Evolutionary conservation across 176 grass and related monocot species (phyloP), one percentile per base, ranked within the genome.

Genomic region (Microstegium vimineum): DNA sequence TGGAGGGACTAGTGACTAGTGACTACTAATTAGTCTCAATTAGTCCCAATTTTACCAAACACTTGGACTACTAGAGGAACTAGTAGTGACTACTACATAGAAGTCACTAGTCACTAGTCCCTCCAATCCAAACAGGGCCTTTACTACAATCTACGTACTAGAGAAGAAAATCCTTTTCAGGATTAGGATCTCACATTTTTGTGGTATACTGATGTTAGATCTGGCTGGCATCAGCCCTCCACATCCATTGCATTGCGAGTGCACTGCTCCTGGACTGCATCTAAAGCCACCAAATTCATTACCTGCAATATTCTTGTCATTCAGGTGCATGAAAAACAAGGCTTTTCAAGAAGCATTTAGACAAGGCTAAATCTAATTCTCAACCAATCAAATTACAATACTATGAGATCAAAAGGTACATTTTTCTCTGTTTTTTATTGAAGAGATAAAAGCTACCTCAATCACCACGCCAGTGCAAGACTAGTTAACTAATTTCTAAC

Each of bases 271-370:
- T 23, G 76, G 45, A 35, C 79, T 93, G 79, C 96, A 94, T 90
- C 91, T 90, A 87, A 92, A 99, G 78, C 96, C 96, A 93, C 74
- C 73, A 89, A 95, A 80, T 87, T 94, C 91, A 60, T 37, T 83
- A 10, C 89, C 96, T 99, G 85, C 14, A 76, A 81, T 77, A 88
- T 73, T 62, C 61, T 86, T 77, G 10, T 78, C 47, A 52, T 77
- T n/a, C 61, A 89, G 71, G 10, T 67, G 85, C 59, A 81, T 47
- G n/a, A 60, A 22, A 37, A 71, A 77, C 60, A 25, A 66, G 69
- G 57, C 16, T 54, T 64, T 33, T 28, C 2, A 67, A 10, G 32
- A 49, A 52, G 74, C 27, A 77, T 73, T 35, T 75, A 79, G 66
- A 81, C 30, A 74, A 26, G 31, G 17, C 3, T 84, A 52, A 62